A percentile compares a stretch with the other conserved stretches of the same genome.
phyloP scores from a whole-genome alignment of 148 eudicot species.

The Amaranthus hypochondriacus region DNA sequence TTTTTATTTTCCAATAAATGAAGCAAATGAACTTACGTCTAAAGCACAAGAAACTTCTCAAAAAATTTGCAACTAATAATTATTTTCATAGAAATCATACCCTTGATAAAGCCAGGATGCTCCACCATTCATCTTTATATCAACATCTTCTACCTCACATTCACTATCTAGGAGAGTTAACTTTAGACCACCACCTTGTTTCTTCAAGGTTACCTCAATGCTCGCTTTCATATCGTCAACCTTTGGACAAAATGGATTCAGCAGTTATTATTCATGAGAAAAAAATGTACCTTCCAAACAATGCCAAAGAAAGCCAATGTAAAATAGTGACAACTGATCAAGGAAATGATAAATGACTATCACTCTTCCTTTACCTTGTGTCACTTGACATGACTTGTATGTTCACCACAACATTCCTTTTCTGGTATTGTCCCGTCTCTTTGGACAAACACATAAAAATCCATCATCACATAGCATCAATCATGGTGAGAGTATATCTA shows the following conservation, averaged over 20 bases:
- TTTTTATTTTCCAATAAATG: too few relatives aligned
- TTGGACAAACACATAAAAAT: too few relatives aligned
- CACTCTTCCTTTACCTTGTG: too few relatives aligned
- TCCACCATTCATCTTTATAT: constrained; percentile 73
- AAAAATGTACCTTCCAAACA: background rate
- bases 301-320: background rate
- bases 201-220: constrained; percentile 47
- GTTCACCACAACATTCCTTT: too few relatives aligned
- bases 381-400: too few relatives aligned
- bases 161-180: constrained; percentile 61
- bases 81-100: constrained; percentile 33
- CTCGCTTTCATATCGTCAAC: constrained; percentile 86
- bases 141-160: constrained; percentile 62
- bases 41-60: background rate
- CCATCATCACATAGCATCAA: too few relatives aligned
- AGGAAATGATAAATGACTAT: background rate
- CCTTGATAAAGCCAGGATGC: constrained; percentile 99
- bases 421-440: too few relatives aligned
- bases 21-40: background rate
- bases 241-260: constrained; percentile 38
- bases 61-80: background rate
- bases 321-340: background rate
- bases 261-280: constrained; percentile 16
- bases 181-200: constrained; percentile 50
- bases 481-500: too few relatives aligned